These are phyloP conservation scores for Penicillium hesseltinei DNA, from an alignment of 2,329 filamentous ascomycete genomes.

Conservation along the genomic window DNA sequence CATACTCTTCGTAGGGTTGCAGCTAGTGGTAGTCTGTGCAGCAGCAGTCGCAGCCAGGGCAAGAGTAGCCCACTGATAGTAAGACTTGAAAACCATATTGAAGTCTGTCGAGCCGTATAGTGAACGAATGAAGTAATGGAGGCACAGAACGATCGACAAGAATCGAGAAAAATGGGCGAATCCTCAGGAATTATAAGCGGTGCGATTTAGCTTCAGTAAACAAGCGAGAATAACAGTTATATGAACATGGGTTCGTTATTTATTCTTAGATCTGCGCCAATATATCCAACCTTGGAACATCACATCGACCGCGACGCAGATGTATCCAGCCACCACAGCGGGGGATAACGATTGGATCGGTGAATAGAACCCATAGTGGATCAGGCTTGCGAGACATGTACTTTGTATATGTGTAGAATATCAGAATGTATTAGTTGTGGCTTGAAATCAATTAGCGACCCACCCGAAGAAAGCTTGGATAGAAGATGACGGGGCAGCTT, in stretches of 20 bases:
- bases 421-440: background rate
- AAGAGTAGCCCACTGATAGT: conserved; percentile 28
- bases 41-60: conserved; percentile 27
- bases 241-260: background rate
- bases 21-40: conserved; percentile 74
- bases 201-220: background rate
- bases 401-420: background rate
- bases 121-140: background rate
- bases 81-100: conserved; percentile 22
- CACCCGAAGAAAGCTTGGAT: conserved; percentile 22
- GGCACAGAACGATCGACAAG: background rate
- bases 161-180: background rate
- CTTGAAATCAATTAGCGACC: background rate
- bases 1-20: conserved; percentile 60
- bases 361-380: background rate
- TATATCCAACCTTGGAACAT: conserved; percentile 1
- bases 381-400: background rate
- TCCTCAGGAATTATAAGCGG: background rate
- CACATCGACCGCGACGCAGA: background rate
- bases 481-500: conserved; percentile 9
- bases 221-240: background rate
- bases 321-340: background rate
- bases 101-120: background rate
- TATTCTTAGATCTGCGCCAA: conserved; percentile 2
- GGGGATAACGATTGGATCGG: background rate